These are phyloP conservation scores for Rubia tinctorum DNA, from an alignment of 305 asterid species.

Conservation along the genomic window DNA sequence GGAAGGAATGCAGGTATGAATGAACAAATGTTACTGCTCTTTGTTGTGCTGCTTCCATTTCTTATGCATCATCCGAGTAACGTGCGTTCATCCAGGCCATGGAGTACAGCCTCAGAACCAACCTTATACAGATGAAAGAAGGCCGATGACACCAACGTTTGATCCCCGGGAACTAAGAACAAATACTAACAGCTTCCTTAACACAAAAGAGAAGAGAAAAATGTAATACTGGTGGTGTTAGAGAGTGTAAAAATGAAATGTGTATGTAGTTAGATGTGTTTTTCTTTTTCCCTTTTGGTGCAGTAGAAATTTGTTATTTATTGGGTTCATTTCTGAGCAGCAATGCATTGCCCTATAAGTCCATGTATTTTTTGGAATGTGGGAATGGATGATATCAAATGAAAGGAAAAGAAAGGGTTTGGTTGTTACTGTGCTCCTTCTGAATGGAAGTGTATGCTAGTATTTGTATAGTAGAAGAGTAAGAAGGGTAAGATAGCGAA, in stretches of 20 bases:
- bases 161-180: slow-evolving; percentile 25
- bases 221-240: not conserved
- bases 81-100: slow-evolving; percentile 46
- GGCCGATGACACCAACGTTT: slow-evolving; percentile 33
- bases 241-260: slow-evolving; percentile 20
- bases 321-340: not conserved
- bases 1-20: slow-evolving; percentile 69
- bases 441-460: no score
- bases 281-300: not conserved
- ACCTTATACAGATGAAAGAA: slow-evolving; percentile 62
- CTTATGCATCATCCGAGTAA: slow-evolving; percentile 1
- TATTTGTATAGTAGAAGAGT: no score
- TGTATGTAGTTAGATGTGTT: slow-evolving; percentile 7
- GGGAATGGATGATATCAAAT: slow-evolving; percentile 12
- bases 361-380: slow-evolving; percentile 12
- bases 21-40: not conserved
- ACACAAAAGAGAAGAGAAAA: not conserved
- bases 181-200: slow-evolving; percentile 38
- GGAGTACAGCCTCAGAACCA: slow-evolving; percentile 75
- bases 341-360: not conserved
- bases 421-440: not conserved
- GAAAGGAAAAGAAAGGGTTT: not conserved
- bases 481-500: no score
- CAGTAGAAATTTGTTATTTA: not conserved
- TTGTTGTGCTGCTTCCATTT: slow-evolving; percentile 4